Percentiles rank a stretch among this genome's conserved stretches.
These are phyloP conservation scores for Epichloe baconii DNA, from an alignment of 2,329 filamentous ascomycete species.

Conservation along the genomic window DNA sequence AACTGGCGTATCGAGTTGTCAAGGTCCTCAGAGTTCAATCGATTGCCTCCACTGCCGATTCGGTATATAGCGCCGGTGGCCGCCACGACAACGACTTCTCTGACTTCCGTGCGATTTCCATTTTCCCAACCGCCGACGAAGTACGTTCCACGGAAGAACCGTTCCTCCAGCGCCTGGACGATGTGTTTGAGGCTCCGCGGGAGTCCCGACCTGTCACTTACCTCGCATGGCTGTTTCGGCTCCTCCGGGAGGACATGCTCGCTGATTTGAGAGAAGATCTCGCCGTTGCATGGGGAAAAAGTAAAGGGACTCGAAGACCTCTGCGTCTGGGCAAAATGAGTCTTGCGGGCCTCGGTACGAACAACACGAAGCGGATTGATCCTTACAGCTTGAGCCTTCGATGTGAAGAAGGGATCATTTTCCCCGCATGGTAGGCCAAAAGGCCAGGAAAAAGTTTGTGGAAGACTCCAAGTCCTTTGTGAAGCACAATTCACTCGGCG, in stretches of 20 bases:
- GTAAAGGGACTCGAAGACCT: background rate
- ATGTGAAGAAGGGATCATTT: no score
- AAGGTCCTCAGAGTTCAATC: slow-evolving; percentile 23
- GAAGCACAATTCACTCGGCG: slow-evolving; percentile 48
- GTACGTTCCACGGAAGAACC: slow-evolving; percentile 37
- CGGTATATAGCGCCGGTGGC: slow-evolving; percentile 37
- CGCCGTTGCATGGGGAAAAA: slow-evolving; percentile 4
- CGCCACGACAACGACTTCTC: slow-evolving; percentile 61
- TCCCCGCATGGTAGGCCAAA: background rate
- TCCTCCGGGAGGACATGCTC: slow-evolving; percentile 59
- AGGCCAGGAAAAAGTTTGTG: slow-evolving; percentile 31
- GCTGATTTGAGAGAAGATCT: slow-evolving; percentile 50
- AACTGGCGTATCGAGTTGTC: slow-evolving; percentile 23
- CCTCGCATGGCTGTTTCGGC: slow-evolving; percentile 58
- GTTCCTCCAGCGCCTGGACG: slow-evolving; percentile 41
- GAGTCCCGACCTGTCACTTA: slow-evolving; percentile 33
- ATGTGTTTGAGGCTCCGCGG: slow-evolving; percentile 28
- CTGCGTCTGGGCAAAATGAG: slow-evolving; percentile 20
- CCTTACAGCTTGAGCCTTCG: background rate
- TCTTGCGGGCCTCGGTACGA: background rate
- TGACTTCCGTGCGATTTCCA: slow-evolving; percentile 46
- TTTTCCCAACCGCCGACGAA: slow-evolving; percentile 55
- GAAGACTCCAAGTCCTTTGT: slow-evolving; percentile 34
- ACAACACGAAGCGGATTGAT: background rate
- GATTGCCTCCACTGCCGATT: background rate